Evolutionary conservation across 176 grass and related monocot genomes (phyloP).

Genomic region (Bothriochloa decipiens): DNA sequence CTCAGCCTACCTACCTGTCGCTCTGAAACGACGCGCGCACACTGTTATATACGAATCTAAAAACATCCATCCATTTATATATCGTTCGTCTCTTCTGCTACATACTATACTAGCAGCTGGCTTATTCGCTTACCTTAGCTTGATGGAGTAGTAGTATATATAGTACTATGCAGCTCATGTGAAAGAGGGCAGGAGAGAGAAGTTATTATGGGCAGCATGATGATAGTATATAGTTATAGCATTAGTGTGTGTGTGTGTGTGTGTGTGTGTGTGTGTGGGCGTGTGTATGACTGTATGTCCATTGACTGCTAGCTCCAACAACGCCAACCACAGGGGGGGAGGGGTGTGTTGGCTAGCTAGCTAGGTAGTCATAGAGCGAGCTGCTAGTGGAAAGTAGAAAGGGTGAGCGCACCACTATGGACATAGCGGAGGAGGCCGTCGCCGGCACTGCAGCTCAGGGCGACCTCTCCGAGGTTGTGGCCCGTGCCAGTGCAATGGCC

Average conservation of each 20-base stretch:
- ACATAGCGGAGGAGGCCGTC: constrained; percentile 34
- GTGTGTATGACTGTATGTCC: background rate
- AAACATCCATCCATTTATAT: constrained; percentile 27
- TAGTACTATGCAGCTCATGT: background rate
- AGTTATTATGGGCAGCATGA: too few relatives aligned
- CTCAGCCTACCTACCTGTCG: background rate
- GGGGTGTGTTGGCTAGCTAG: background rate
- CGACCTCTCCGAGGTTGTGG: constrained; percentile 61
- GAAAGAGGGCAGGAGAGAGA: background rate
- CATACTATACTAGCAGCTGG: background rate
- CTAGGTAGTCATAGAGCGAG: too few relatives aligned
- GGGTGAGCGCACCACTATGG: constrained; percentile 37
- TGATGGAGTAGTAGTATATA: too few relatives aligned
- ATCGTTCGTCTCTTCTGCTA: background rate
- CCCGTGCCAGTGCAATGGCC: constrained; percentile 38
- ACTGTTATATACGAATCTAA: constrained; percentile 3
- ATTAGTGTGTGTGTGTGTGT: too few relatives aligned
- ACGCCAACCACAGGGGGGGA: background rate
- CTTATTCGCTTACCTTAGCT: too few relatives aligned
- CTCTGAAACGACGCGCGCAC: constrained; percentile 24
- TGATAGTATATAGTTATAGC: background rate
- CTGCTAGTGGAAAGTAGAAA: constrained; percentile 33
- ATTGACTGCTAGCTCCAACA: constrained; percentile 2
- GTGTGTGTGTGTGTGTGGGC: background rate
- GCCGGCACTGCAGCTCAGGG: constrained; percentile 43